Conservation (phyloP, 73 alveolate species). For the Tetrahymena malaccensis region DNA sequence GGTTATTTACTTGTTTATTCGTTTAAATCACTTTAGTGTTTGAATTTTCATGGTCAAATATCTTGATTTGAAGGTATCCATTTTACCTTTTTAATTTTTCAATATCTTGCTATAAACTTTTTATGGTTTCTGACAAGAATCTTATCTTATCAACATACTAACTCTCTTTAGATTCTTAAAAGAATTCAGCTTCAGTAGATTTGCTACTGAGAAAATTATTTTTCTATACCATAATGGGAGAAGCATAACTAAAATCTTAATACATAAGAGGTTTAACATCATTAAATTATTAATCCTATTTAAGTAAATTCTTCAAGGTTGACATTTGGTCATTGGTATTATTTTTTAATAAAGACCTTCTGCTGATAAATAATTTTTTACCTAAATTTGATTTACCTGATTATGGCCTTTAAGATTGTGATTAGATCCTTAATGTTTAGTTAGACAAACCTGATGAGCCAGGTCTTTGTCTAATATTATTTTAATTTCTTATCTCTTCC, state of each 20-base stretch:
- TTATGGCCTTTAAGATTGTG: not conserved
- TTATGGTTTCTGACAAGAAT: not conserved
- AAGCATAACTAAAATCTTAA: not conserved
- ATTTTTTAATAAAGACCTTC: not conserved
- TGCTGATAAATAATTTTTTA: not conserved
- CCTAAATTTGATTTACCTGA: not conserved
- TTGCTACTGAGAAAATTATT: not conserved
- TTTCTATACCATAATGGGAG: not conserved
- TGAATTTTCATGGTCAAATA: not conserved
- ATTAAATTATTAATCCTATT: not conserved
- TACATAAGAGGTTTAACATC: not conserved
- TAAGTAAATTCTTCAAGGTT: not conserved
- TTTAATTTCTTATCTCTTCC: not conserved
- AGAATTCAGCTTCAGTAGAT: not conserved
- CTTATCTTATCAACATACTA: not conserved
- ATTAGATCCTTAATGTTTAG: not conserved
- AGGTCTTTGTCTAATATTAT: not conserved
- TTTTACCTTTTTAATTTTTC: not conserved
- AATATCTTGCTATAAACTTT: not conserved
- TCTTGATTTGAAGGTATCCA: not conserved
- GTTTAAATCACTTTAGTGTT: not conserved
- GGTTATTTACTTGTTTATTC: not conserved
- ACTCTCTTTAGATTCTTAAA: not conserved
- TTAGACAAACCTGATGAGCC: not conserved
- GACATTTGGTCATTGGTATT: not conserved